Evolutionary conservation across 495 filamentous ascomycete genomes (phyloP).

Genomic region (Parathielavia hyrcaniae): DNA sequence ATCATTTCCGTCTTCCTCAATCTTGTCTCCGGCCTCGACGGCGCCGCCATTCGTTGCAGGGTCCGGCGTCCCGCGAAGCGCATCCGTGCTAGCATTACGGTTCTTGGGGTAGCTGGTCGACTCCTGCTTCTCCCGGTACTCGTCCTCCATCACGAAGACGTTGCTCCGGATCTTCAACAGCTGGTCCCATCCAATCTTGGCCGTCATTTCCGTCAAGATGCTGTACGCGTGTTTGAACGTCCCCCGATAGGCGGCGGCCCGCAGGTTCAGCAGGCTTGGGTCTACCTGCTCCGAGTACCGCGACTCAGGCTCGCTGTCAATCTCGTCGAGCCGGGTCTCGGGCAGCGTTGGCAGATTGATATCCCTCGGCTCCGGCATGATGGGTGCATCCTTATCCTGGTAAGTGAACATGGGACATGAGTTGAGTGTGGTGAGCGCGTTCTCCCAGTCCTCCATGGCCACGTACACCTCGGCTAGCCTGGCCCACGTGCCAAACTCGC

Average conservation of each 20-base stretch:
- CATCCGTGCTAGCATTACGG: slow-evolving; percentile 69
- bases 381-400: slow-evolving; percentile 91
- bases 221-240: slow-evolving; percentile 94
- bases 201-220: slow-evolving; percentile 87
- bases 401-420: slow-evolving; percentile 99
- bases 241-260: slow-evolving; percentile 81
- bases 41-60: slow-evolving; percentile 53
- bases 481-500: slow-evolving; percentile 96
- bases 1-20: slow-evolving; percentile 26
- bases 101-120: slow-evolving; percentile 46
- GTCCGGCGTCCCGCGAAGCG: slow-evolving; percentile 59
- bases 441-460: slow-evolving; percentile 86
- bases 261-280: slow-evolving; percentile 75
- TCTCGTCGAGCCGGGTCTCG: slow-evolving; percentile 91
- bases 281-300: slow-evolving; percentile 78
- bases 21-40: slow-evolving; percentile 43
- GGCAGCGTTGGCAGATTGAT: slow-evolving; percentile 79
- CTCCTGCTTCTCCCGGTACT: slow-evolving; percentile 88
- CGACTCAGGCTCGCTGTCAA: slow-evolving; percentile 79
- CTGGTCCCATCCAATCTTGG: slow-evolving; percentile 96
- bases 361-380: slow-evolving; percentile 84
- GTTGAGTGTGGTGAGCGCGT: slow-evolving; percentile 90
- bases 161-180: slow-evolving; percentile 86
- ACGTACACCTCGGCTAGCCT: slow-evolving; percentile 89
- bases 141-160: slow-evolving; percentile 99